Evolutionary conservation across 73 alveolate genomes (phyloP), one percentile per base, ranked within the genome.

Genomic region (Blepharisma japonicum): DNA sequence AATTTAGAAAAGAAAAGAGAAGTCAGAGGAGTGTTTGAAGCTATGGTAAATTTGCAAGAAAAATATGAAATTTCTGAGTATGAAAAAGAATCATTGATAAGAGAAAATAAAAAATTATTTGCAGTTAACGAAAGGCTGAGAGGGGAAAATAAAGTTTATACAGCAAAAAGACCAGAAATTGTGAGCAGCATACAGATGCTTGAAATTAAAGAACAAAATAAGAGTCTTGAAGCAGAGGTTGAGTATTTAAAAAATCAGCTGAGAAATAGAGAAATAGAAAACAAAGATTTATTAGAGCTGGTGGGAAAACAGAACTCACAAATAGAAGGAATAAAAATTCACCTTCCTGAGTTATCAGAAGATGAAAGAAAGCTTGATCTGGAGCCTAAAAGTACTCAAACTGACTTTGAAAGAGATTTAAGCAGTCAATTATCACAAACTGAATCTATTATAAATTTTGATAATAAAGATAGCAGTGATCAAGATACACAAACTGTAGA

Each of bases 161-260:
- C 38, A 14, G 47, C 49, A 25, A 61, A 61, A 61, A 61, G 23
- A 25, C 38, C 14, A 3, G 74, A 61, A 25, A 25, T 18, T 8
- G 39, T 9, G 14, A 25, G 74, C 11, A 39, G 23, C 18, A 20
- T 61, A 39, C 14, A 61, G 46, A n/a, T 61, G 14, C 14, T 61
- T 61, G 74, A 61, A 61, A 25, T 25, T 61, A 61, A 61, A 25
- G 74, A 61, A 61, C 14, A 61, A 8, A 8, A 9, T 14, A 61
- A 25, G 46, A 25, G 14, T 8, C 50, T 18, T 14, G 23, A 14
- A n/a, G 23, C 14, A 14, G 74, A 61, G 23, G 5, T 14, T 61
- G 23, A n/a, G 23, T 25, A 14, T 18, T 25, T 61, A 14, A 61
- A 61, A 61, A 25, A 14, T 61, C 11, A 14, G 18, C 11, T 61